Evolutionary conservation across 1,284 basidiomycete species (phyloP).

Genomic region (Amylostereum areolatum): DNA sequence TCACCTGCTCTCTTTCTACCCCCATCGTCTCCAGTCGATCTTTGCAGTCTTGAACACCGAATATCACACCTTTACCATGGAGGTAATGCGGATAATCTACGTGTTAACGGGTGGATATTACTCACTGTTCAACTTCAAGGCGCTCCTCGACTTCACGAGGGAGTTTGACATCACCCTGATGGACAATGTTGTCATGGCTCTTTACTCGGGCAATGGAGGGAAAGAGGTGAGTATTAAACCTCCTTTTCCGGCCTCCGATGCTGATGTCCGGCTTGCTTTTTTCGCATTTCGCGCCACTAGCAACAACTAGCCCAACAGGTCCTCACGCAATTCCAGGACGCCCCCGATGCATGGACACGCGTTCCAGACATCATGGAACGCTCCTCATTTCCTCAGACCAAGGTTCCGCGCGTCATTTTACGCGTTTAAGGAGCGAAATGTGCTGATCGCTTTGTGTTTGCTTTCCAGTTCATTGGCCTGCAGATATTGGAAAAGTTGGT

Average conservation of each 20-base stretch:
- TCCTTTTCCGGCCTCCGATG: slow-evolving; percentile 5
- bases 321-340: slow-evolving; percentile 94
- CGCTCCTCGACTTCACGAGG: slow-evolving; percentile 80
- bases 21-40: no score
- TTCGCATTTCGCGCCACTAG: slow-evolving; percentile 32
- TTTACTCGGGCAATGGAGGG: slow-evolving; percentile 72
- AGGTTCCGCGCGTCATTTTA: slow-evolving; percentile 45
- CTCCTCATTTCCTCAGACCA: slow-evolving; percentile 84
- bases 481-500: slow-evolving; percentile 96
- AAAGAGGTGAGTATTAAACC: slow-evolving; percentile 49
- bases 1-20: no score
- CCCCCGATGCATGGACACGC: slow-evolving; percentile 97
- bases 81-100: no score
- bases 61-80: no score
- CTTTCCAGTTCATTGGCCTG: slow-evolving; percentile 79
- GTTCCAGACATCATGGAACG: slow-evolving; percentile 92
- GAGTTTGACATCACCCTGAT: slow-evolving; percentile 82
- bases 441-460: slow-evolving; percentile 2
- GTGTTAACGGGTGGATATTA: no score
- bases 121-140: slow-evolving; percentile 33
- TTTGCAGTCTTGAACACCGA: no score
- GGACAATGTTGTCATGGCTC: slow-evolving; percentile 81
- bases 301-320: slow-evolving; percentile 89
- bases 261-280: background rate
- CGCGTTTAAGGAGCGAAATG: background rate